Conservation (phyloP, 2,329 filamentous ascomycete species). For the Nemania sp. region DNA sequence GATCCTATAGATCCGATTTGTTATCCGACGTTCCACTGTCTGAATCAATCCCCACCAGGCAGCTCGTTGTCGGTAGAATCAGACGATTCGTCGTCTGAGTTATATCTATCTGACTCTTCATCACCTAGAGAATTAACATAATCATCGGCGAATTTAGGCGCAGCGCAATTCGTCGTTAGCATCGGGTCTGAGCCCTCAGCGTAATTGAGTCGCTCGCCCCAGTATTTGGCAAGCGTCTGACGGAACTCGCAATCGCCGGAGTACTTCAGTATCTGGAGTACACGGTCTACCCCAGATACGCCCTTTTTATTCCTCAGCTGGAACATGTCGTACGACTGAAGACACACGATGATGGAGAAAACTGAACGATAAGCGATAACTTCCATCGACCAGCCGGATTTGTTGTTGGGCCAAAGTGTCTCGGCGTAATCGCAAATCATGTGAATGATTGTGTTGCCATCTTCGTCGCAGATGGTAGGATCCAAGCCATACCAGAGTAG, state of each 20-base stretch:
- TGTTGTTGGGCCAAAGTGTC: slow-evolving; percentile 5
- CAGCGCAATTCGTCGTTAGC: not conserved
- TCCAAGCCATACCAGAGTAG: slow-evolving; percentile 18
- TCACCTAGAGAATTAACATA: too few species aligned
- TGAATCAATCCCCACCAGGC: not conserved
- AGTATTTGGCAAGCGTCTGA: slow-evolving; percentile 20
- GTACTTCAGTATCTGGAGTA: slow-evolving; percentile 24
- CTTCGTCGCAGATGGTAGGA: slow-evolving; percentile 13
- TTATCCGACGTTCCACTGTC: too few species aligned
- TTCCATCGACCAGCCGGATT: slow-evolving; percentile 14
- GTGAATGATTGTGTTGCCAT: slow-evolving; percentile 29
- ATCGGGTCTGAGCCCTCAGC: not conserved
- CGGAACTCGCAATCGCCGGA: slow-evolving; percentile 20
- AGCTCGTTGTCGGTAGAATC: not conserved
- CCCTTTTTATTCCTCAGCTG: slow-evolving; percentile 20
- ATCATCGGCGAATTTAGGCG: not conserved
- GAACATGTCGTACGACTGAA: slow-evolving; percentile 9
- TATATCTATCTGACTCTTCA: too few species aligned
- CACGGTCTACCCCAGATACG: slow-evolving; percentile 21
- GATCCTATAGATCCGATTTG: too few species aligned
- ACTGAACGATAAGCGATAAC: slow-evolving; percentile 16
- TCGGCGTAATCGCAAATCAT: slow-evolving; percentile 30
- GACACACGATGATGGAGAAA: slow-evolving; percentile 15
- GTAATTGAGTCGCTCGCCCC: not conserved
- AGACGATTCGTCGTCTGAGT: not conserved